These are phyloP conservation scores for Rugonectria rugulosa DNA, from an alignment of 2,329 filamentous ascomycete species.

Conservation along the genomic window DNA sequence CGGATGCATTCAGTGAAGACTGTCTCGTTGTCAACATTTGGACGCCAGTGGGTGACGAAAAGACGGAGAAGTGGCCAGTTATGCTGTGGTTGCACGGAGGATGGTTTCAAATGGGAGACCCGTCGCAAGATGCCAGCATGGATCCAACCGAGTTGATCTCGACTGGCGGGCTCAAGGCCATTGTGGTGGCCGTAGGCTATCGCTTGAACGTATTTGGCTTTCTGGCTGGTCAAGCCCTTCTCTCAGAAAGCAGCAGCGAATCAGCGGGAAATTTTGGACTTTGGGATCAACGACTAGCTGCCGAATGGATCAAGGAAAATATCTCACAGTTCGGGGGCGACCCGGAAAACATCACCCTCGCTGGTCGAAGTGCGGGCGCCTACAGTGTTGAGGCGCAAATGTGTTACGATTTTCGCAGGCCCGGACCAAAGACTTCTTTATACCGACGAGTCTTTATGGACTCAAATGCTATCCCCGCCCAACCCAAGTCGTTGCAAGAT, in stretches of 20 bases:
- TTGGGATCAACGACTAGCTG: conserved; percentile 3
- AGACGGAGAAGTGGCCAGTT: conserved; percentile 39
- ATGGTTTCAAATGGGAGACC: conserved; percentile 55
- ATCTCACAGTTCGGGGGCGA: conserved; percentile 7
- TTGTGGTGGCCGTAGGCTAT: conserved; percentile 56
- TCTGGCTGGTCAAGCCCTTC: conserved; percentile 51
- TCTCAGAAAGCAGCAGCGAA: conserved; percentile 36
- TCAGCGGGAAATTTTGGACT: conserved; percentile 11
- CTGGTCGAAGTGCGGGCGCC: not conserved
- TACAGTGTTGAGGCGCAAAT: conserved; percentile 6
- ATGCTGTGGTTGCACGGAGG: conserved; percentile 51
- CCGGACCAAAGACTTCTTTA: not conserved
- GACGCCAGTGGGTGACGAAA: conserved; percentile 45
- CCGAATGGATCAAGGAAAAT: conserved; percentile 3
- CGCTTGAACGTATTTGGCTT: conserved; percentile 56
- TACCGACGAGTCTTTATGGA: conserved; percentile 5
- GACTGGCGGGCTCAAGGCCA: conserved; percentile 45
- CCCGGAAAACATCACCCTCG: not conserved
- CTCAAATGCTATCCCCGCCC: conserved; percentile 1
- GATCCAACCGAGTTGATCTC: conserved; percentile 52
- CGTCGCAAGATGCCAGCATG: conserved; percentile 49
- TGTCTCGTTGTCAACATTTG: conserved; percentile 56
- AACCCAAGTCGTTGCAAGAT: not conserved
- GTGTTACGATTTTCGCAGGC: not conserved
- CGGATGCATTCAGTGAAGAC: conserved; percentile 51